A percentile compares a stretch with the other conserved stretches of the same genome.
These are phyloP conservation scores for Ormosia semicastrata DNA, from an alignment of 306 rosid species.

Conservation along the genomic window DNA sequence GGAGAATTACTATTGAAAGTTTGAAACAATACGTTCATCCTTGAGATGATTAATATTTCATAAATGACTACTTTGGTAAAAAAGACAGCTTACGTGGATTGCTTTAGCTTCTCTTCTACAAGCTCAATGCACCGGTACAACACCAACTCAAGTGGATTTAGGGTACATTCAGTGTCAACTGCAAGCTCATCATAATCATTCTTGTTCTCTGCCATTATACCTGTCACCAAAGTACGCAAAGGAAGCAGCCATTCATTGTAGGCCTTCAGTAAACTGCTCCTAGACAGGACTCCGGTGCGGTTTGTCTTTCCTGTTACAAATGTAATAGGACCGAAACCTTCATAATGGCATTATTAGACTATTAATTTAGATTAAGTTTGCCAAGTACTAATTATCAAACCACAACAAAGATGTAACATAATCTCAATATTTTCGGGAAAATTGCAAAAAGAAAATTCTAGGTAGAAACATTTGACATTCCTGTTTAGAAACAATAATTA, in stretches of 20 bases:
- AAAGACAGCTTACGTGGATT: slow-evolving; percentile 13
- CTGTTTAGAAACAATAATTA: background rate
- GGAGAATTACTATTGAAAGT: background rate
- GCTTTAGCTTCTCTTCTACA: slow-evolving; percentile 65
- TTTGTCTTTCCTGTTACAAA: slow-evolving; percentile 66
- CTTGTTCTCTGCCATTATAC: slow-evolving; percentile 38
- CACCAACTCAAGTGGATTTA: slow-evolving; percentile 86
- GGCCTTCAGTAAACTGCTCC: slow-evolving; percentile 38
- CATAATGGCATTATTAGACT: background rate
- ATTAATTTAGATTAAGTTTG: background rate
- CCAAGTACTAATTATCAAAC: background rate
- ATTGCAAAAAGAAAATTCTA: background rate
- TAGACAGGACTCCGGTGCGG: slow-evolving; percentile 50
- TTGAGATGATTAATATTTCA: background rate
- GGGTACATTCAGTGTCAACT: slow-evolving; percentile 48
- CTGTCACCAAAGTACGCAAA: slow-evolving; percentile 42
- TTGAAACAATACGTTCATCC: background rate
- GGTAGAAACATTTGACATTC: background rate
- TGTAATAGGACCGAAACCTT: background rate
- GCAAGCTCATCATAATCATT: slow-evolving; percentile 42
- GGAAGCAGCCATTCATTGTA: slow-evolving; percentile 51
- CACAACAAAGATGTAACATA: background rate
- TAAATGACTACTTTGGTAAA: background rate
- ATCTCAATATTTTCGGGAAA: background rate
- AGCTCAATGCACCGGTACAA: slow-evolving; percentile 88